phyloP scores from a whole-genome alignment of 73 alveolate genomes.

The Paramecium primaurelia region DNA sequence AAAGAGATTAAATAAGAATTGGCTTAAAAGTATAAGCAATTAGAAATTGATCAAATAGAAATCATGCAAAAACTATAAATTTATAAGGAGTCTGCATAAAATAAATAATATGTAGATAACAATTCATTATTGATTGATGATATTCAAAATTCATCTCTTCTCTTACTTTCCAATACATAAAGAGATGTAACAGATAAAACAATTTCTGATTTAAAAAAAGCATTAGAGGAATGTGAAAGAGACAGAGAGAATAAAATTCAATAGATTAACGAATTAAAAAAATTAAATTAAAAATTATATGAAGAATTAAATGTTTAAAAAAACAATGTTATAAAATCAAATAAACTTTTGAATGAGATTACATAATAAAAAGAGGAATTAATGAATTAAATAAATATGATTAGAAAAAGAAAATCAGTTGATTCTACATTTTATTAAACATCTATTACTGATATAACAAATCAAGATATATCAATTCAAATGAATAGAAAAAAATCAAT shows the following conservation, averaged over 20 bases:
- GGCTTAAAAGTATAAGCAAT: background rate
- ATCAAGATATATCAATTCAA: background rate
- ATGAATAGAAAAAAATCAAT: background rate
- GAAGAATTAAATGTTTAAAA: background rate
- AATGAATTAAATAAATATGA: background rate
- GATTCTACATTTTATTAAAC: background rate
- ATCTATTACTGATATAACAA: background rate
- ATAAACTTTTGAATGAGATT: background rate
- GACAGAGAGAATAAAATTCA: background rate
- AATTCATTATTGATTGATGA: constrained; percentile 18
- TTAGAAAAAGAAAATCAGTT: background rate
- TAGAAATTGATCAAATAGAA: background rate
- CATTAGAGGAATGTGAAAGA: background rate
- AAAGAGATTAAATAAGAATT: background rate
- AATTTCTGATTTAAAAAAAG: background rate
- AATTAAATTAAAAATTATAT: background rate
- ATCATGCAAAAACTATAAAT: background rate
- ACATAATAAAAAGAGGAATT: background rate
- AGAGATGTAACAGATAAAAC: background rate
- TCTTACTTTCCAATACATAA: background rate
- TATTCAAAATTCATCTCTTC: background rate
- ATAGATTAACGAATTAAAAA: background rate
- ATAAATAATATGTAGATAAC: background rate
- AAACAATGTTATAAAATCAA: background rate
- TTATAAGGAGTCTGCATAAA: background rate